These are phyloP conservation scores for Meyerozyma sp. DNA, from an alignment of 1,139 yeast species.

Conservation along the genomic window DNA sequence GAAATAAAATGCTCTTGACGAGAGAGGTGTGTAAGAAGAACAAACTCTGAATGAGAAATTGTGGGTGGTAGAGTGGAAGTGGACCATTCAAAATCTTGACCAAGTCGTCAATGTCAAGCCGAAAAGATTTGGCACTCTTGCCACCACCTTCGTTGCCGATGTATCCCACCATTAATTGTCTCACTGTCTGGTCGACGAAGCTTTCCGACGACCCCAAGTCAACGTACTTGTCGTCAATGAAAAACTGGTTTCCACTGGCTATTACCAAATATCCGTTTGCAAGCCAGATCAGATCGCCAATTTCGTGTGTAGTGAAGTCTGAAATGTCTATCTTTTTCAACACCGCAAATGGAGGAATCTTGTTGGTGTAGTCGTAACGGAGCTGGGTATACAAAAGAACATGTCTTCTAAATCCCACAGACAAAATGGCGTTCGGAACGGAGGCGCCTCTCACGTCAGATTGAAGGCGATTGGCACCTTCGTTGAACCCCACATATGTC, in stretches of 20 bases:
- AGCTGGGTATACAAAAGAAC: constrained; percentile 73
- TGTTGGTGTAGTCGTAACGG: constrained; percentile 83
- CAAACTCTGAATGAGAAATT: constrained; percentile 71
- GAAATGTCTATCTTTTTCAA: constrained; percentile 70
- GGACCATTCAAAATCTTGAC: constrained; percentile 83
- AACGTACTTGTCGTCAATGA: constrained; percentile 66
- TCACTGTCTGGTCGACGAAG: constrained; percentile 29
- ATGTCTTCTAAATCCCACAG: constrained; percentile 66
- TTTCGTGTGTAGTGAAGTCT: constrained; percentile 67
- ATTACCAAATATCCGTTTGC: constrained; percentile 72
- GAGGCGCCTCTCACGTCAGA: background rate
- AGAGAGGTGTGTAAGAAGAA: constrained; percentile 55
- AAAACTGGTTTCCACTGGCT: constrained; percentile 87
- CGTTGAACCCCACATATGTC: constrained; percentile 56
- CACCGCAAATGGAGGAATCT: constrained; percentile 70
- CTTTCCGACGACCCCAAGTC: constrained; percentile 24
- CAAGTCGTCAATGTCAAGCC: constrained; percentile 43
- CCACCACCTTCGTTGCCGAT: constrained; percentile 42
- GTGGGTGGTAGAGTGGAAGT: constrained; percentile 88
- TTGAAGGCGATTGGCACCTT: constrained; percentile 10
- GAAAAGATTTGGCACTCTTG: constrained; percentile 8
- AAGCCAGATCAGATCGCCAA: constrained; percentile 89
- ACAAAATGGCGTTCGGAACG: constrained; percentile 63
- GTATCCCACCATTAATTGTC: constrained; percentile 48
- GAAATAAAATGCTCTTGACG: constrained; percentile 54